Evolutionary conservation across 2,329 filamentous ascomycete species (phyloP).

Genomic region (Fusarium avenaceum): DNA sequence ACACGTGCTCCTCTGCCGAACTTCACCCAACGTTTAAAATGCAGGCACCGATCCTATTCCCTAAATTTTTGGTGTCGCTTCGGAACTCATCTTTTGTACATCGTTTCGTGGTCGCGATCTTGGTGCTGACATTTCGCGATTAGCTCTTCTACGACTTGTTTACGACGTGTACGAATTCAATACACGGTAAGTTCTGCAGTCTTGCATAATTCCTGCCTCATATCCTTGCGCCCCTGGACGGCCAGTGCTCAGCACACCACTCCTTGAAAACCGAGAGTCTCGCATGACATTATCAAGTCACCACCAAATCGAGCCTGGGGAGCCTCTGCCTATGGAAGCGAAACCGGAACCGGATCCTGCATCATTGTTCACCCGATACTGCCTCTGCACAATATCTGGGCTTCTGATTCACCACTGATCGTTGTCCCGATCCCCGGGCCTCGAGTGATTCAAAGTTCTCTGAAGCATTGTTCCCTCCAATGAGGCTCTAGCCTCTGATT

Average conservation of each 20-base stretch:
- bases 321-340: background rate
- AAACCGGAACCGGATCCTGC: background rate
- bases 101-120: background rate
- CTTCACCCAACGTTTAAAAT: constrained; percentile 2
- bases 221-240: background rate
- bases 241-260: background rate
- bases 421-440: background rate
- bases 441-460: background rate
- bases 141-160: constrained; percentile 49
- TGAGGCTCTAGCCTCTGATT: constrained; percentile 7
- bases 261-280: background rate
- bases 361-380: background rate
- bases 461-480: constrained; percentile 9
- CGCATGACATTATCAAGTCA: background rate
- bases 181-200: constrained; percentile 44
- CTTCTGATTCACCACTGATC: constrained; percentile 26
- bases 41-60: background rate
- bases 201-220: background rate
- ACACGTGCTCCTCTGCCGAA: background rate
- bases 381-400: background rate
- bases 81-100: background rate
- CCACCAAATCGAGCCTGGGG: background rate
- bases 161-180: constrained; percentile 49
- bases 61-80: background rate
- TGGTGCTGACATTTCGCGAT: constrained; percentile 32